Evolutionary conservation across 1,284 basidiomycete species (phyloP).

Genomic region (Pseudozyma hubeiensis): DNA sequence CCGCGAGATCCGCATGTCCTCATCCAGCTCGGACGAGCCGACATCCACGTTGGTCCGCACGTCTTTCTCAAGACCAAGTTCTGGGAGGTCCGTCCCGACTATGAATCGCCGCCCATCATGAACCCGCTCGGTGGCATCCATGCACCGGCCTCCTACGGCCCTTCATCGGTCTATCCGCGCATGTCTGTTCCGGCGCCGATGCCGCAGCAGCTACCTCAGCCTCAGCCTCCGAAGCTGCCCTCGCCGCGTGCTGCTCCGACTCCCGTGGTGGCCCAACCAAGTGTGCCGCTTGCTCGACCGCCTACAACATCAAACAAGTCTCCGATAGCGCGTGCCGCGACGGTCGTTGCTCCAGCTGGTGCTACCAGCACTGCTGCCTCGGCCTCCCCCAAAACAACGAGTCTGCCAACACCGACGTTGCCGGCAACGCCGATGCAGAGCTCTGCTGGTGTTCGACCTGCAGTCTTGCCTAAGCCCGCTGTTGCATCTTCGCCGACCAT

Average conservation of each 20-base stretch:
- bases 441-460: slow-evolving; percentile 10
- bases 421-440: slow-evolving; percentile 27
- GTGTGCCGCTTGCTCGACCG: slow-evolving; percentile 21
- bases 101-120: slow-evolving; percentile 37
- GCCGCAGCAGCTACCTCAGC: slow-evolving; percentile 27
- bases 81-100: slow-evolving; percentile 58
- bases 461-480: slow-evolving; percentile 13
- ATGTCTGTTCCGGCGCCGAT: slow-evolving; percentile 19
- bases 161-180: slow-evolving; percentile 12
- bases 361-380: background rate
- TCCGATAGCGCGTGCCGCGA: slow-evolving; percentile 16
- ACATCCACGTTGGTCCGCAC: slow-evolving; percentile 62
- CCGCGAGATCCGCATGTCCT: slow-evolving; percentile 57
- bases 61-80: slow-evolving; percentile 62
- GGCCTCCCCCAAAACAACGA: slow-evolving; percentile 5
- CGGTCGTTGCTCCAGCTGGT: slow-evolving; percentile 5
- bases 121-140: slow-evolving; percentile 19
- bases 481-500: background rate
- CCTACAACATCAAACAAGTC: slow-evolving; percentile 15
- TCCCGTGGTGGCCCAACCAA: slow-evolving; percentile 18
- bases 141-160: slow-evolving; percentile 21
- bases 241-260: slow-evolving; percentile 24
- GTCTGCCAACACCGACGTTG: slow-evolving; percentile 28
- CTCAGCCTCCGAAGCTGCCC: slow-evolving; percentile 29
- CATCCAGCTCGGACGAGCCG: slow-evolving; percentile 58